Evolutionary conservation across 495 filamentous ascomycete species (phyloP).

Genomic region (Jackrogersella multiformis): DNA sequence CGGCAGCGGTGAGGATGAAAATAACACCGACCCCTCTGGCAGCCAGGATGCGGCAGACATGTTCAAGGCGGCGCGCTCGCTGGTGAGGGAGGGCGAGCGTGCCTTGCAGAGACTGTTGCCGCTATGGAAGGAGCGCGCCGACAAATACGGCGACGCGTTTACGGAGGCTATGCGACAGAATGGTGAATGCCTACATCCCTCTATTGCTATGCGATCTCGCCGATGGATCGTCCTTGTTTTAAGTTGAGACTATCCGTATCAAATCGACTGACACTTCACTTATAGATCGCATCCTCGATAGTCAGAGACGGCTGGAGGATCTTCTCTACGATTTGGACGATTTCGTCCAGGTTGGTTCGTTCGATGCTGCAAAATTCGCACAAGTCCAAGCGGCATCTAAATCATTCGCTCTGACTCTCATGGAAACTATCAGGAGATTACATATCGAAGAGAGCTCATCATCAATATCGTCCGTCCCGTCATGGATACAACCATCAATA

Average conservation of each 20-base stretch:
- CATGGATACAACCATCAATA: conserved; percentile 25
- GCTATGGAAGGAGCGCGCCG: conserved; percentile 48
- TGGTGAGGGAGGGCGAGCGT: conserved; percentile 50
- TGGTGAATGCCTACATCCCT: conserved; percentile 34
- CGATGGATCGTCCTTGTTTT: background rate
- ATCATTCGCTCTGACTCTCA: conserved; percentile 49
- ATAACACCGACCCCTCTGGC: conserved; percentile 11
- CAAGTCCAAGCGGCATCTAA: conserved; percentile 50
- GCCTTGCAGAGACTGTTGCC: conserved; percentile 47
- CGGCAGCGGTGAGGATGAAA: conserved; percentile 26
- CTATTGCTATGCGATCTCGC: background rate
- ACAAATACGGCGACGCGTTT: conserved; percentile 50
- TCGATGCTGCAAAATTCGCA: conserved; percentile 44
- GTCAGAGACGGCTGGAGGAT: conserved; percentile 48
- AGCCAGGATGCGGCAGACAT: conserved; percentile 31
- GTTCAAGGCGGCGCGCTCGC: conserved; percentile 43
- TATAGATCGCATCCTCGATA: conserved; percentile 45
- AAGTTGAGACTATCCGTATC: background rate
- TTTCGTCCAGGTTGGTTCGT: conserved; percentile 46
- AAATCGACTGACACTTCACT: conserved; percentile 14
- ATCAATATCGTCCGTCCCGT: conserved; percentile 11
- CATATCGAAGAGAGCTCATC: conserved; percentile 33
- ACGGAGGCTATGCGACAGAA: conserved; percentile 48
- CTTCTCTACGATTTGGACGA: conserved; percentile 55
- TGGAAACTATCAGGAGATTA: conserved; percentile 48